These are phyloP conservation scores for Zopfochytrium polystomum DNA, from an alignment of 371 early-diverging fungal species.

Conservation along the genomic window DNA sequence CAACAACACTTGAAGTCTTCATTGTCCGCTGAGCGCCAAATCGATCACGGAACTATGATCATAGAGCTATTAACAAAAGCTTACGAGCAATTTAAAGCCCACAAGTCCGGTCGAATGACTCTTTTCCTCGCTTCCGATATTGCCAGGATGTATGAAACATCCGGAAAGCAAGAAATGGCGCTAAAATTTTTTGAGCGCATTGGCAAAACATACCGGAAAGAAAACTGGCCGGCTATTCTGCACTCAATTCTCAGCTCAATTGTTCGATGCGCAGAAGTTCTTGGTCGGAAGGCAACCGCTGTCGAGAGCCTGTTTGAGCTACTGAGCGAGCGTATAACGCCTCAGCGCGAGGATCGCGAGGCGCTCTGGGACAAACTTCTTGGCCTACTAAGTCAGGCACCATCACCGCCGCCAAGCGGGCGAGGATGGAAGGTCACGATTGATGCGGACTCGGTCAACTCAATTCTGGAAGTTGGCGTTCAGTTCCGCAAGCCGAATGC, in stretches of 20 bases:
- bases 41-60: constrained; percentile 59
- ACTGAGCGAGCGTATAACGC: constrained; percentile 46
- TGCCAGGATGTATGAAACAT: constrained; percentile 73
- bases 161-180: constrained; percentile 80
- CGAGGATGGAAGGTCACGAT: constrained; percentile 32
- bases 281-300: constrained; percentile 60
- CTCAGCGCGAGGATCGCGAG: constrained; percentile 39
- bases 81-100: constrained; percentile 81
- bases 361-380: constrained; percentile 43
- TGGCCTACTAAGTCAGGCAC: constrained; percentile 26
- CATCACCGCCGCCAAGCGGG: background rate
- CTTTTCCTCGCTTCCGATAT: constrained; percentile 82
- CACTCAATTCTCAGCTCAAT: constrained; percentile 66
- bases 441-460: constrained; percentile 69
- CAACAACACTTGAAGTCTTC: background rate
- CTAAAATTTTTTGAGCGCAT: constrained; percentile 85
- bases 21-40: constrained; percentile 15
- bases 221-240: constrained; percentile 72
- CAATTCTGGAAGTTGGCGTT: constrained; percentile 48
- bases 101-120: constrained; percentile 73
- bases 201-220: constrained; percentile 83
- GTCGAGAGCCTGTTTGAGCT: constrained; percentile 73
- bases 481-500: constrained; percentile 38
- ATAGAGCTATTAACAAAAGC: constrained; percentile 82
- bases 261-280: constrained; percentile 67